Conservation (phyloP, 148 eudicot genomes). For the Chenopodium formosanum region DNA sequence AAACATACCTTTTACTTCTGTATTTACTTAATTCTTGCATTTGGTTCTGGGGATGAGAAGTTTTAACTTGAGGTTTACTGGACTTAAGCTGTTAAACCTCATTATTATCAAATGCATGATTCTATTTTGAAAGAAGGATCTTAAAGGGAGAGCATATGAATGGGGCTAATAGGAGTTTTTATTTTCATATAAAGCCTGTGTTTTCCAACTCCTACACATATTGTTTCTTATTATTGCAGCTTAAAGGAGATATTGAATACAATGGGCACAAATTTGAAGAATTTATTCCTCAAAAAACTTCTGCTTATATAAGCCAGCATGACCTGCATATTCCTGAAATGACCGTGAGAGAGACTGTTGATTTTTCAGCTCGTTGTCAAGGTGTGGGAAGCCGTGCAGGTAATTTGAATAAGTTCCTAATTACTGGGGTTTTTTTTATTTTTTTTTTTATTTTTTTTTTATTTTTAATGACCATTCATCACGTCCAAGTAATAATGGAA, state of each 20-base stretch:
- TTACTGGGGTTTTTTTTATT: background rate
- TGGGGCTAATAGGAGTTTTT: background rate
- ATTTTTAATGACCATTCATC: background rate
- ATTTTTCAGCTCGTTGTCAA: conserved; percentile 77
- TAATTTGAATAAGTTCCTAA: conserved; percentile 14
- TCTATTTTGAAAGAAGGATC: background rate
- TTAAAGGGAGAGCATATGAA: background rate
- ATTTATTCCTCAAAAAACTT: conserved; percentile 69
- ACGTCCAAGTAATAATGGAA: background rate
- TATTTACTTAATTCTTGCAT: background rate
- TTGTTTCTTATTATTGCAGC: conserved; percentile 28
- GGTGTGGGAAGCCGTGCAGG: conserved; percentile 81
- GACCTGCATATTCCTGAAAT: conserved; percentile 73
- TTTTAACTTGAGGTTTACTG: background rate
- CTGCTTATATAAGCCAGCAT: conserved; percentile 70
- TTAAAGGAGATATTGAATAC: conserved; percentile 61
- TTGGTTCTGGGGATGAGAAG: conserved; percentile 2
- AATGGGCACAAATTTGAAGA: conserved; percentile 62
- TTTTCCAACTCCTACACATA: background rate
- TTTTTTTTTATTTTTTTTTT: no score
- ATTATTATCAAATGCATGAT: no score
- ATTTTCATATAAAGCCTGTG: background rate
- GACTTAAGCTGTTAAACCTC: no score
- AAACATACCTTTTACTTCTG: no score
- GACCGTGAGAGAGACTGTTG: conserved; percentile 76